Evolutionary conservation across 2,329 filamentous ascomycete species (phyloP).

Genomic region (Pestalotiopsis sp.): DNA sequence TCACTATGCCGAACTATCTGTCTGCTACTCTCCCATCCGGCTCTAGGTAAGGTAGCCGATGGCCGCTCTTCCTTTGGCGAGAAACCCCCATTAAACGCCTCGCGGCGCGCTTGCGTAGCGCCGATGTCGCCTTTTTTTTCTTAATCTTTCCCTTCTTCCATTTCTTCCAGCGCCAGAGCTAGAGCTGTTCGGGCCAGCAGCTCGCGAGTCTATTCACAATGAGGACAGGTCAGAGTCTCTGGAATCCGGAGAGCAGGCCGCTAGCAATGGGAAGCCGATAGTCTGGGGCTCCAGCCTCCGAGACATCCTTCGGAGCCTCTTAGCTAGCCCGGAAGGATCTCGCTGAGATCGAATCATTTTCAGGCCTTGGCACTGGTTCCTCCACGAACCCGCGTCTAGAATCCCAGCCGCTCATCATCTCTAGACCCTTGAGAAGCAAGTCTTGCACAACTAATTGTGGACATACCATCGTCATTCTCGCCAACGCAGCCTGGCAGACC

Average conservation of each 20-base stretch:
- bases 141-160: background rate
- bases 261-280: background rate
- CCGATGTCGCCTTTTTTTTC: background rate
- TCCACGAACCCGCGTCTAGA: background rate
- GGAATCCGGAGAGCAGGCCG: background rate
- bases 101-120: background rate
- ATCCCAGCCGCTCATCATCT: background rate
- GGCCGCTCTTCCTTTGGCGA: background rate
- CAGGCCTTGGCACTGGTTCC: background rate
- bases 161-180: background rate
- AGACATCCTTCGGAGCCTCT: background rate
- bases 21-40: background rate
- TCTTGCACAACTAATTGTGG: background rate
- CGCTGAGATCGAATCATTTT: conserved; percentile 3
- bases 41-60: background rate
- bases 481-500: background rate
- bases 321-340: background rate
- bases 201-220: background rate
- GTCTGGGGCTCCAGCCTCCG: conserved; percentile 6
- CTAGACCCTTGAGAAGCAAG: background rate
- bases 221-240: background rate
- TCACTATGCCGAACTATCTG: conserved; percentile 1
- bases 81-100: background rate
- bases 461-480: background rate
- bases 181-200: background rate